Base-by-base conservation (phyloP, 495 filamentous ascomycete genomes). In the Pseudomonodictys pantanalensis region DNA sequence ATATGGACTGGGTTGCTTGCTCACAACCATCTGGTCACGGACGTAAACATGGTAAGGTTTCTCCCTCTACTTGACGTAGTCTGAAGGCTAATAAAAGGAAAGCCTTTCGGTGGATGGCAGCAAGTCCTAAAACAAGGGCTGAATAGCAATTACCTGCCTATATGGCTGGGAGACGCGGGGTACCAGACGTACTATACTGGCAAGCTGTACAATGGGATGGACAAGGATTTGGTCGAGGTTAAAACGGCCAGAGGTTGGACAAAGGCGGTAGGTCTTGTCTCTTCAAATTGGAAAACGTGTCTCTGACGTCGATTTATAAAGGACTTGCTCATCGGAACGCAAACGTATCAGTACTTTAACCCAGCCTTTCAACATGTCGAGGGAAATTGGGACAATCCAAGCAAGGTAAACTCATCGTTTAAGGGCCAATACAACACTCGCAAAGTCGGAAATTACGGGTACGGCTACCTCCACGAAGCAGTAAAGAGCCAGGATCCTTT, bases 1-100 rank as follows among this genome's bases (percentile, higher is more conserved):
- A 64, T 88, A 3, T 82, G 75, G 56, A 43, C 46, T 3, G 56
- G 56, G 2, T 20, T 30, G 45, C 22, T 25, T 25, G 56, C 56
- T 6, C 56, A 59, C 26, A 51, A 50, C 26, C 25, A 33, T 22
- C 26, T 52, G 6, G 33, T 59, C 7, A 44, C 47, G 1, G 22
- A 28, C 38, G 52, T 55, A 33, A 24, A 28, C 12, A 24, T 18
- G 17, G 17, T 6, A 23, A 15, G 15, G 38, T 18, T 41, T 5
- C 5, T 5, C 5, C 3, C 20, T 15, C 38, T 4, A 18, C 12
- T n/a, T 3, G 15, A 41, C 15, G 7, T 8, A 35, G 32, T 35
- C 15, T 35, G 38, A n/a, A n/a, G n/a, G n/a, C n/a, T n/a, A n/a
- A n/a, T n/a, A n/a, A n/a, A n/a, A n/a, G n/a, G n/a, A n/a, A n/a